Base-by-base conservation (phyloP, 179 eudicot genomes). In the Carnegiea gigantea region DNA sequence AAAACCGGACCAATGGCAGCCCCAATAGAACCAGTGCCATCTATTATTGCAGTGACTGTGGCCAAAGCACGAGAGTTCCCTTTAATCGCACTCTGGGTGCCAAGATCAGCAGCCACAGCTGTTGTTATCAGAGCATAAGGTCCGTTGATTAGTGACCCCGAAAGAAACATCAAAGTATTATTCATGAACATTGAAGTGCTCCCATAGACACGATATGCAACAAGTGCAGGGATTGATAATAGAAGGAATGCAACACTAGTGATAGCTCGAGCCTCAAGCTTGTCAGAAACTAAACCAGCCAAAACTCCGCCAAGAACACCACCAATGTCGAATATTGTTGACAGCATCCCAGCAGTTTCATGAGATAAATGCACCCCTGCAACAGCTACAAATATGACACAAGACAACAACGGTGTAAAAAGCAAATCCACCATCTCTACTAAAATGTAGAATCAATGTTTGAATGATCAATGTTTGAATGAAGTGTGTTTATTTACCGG, bases 51-150 rank as follows among this genome's bases (percentile, higher is more conserved):
- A 26, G 93, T 90, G 44, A 95, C 98, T 28, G 97, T 95, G 80
- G 99, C 97, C 78, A 94, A 87, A 21, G 99, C 97, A 15, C 95
- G 92, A 7, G 98, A 90, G 68, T 92, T 92, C 33, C 98, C 97
- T 64, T 80, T 87, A 11, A 89, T 83, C 53, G 84, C 82, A 82
- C 85, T 88, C 82, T 92, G 95, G 9, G 99, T 94, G 53, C 98
- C 98, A 73, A 95, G 93, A 85, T 95, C 98, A 82, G 98, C 88
- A 20, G 98, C 89, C 78, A 95, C 98, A 24, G 95, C 98, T 5
- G 98, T 93, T 11, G 97, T 91, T 81, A 95, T 95, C 7, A 95
- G 92, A 28, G 98, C 88, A 82, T 95, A 95, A n/a, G 98, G 98
- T 59, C 98, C 98, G 70, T 95, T 95, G 21, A 95, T 97, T 13